These are phyloP conservation scores for Ceriops zippeliana DNA, from an alignment of 345 rosid species.

Conservation along the genomic window DNA sequence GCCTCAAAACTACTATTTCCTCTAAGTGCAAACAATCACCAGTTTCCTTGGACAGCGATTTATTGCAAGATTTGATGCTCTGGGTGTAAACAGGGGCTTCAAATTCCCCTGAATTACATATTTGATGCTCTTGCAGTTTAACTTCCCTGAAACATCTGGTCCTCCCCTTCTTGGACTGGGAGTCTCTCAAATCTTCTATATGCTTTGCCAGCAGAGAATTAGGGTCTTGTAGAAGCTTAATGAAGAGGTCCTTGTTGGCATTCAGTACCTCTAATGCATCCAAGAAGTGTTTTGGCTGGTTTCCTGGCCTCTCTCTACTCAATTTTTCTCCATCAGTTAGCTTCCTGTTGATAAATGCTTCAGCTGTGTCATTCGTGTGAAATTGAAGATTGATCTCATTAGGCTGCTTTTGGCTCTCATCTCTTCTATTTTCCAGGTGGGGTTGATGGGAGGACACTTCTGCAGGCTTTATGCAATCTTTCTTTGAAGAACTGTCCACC, in stretches of 20 bases:
- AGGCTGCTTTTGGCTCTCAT: conserved; percentile 9
- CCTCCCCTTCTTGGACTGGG: conserved; percentile 27
- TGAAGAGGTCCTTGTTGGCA: conserved; percentile 64
- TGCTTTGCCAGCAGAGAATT: conserved; percentile 58
- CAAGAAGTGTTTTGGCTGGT: conserved; percentile 57
- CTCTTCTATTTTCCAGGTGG: conserved; percentile 24
- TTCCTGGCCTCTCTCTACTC: conserved; percentile 16
- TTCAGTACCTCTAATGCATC: conserved; percentile 63
- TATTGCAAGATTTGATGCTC: conserved; percentile 12
- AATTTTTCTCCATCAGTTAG: conserved; percentile 25
- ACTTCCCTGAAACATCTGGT: conserved; percentile 13
- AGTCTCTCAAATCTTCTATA: conserved; percentile 47
- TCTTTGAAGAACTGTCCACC: conserved; percentile 26
- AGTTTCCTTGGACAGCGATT: conserved; percentile 14
- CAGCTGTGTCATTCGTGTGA: conserved; percentile 50
- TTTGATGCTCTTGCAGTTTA: conserved; percentile 8
- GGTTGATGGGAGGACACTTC: conserved; percentile 20
- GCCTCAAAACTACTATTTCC: conserved; percentile 50
- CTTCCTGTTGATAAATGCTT: conserved; percentile 54
- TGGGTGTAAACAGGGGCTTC: conserved; percentile 9
- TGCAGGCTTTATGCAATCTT: conserved; percentile 10
- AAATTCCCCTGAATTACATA: conserved; percentile 14
- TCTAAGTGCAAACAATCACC: conserved; percentile 23
- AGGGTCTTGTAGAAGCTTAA: conserved; percentile 71
- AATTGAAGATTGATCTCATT: conserved; percentile 46